Evolutionary conservation across 495 filamentous ascomycete genomes (phyloP).

Genomic region (Trichodelitschia bisporula): DNA sequence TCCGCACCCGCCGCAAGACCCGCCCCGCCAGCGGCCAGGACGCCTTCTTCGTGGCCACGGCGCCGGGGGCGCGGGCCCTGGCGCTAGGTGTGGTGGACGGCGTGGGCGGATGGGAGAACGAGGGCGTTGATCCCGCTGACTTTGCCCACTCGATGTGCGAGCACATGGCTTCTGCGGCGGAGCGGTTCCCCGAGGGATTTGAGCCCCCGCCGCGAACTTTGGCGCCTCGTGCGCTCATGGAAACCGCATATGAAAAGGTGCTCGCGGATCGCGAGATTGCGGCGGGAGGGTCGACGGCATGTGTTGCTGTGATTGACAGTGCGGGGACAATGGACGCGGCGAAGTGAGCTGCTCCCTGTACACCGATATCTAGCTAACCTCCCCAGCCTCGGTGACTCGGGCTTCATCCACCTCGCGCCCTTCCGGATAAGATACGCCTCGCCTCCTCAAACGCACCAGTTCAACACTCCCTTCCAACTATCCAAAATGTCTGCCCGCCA

Average conservation of each 20-base stretch:
- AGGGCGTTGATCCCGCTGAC: slow-evolving; percentile 75
- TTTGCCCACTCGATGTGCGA: slow-evolving; percentile 90
- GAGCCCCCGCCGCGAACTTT: slow-evolving; percentile 24
- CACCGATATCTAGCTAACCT: neutral
- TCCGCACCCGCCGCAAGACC: slow-evolving; percentile 18
- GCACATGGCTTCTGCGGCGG: slow-evolving; percentile 57
- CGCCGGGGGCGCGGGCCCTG: slow-evolving; percentile 31
- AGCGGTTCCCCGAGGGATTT: slow-evolving; percentile 5
- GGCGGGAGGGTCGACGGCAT: slow-evolving; percentile 79
- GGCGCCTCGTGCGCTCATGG: slow-evolving; percentile 46
- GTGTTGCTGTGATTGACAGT: slow-evolving; percentile 43
- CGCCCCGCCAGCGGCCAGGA: slow-evolving; percentile 76
- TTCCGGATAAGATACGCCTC: slow-evolving; percentile 67
- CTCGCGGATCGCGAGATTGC: slow-evolving; percentile 42
- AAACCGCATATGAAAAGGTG: slow-evolving; percentile 59
- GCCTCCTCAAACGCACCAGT: slow-evolving; percentile 76
- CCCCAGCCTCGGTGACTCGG: slow-evolving; percentile 69
- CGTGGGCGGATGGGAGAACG: slow-evolving; percentile 83
- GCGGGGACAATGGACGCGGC: slow-evolving; percentile 63
- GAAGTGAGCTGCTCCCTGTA: slow-evolving; percentile 27
- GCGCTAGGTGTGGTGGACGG: slow-evolving; percentile 81
- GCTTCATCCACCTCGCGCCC: slow-evolving; percentile 61
- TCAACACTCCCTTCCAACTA: slow-evolving; percentile 93
- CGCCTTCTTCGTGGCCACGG: slow-evolving; percentile 72
- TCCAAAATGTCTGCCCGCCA: slow-evolving; percentile 65